Base-by-base conservation (phyloP, 768 basidiomycete species). In the Tremella fuciformis region DNA sequence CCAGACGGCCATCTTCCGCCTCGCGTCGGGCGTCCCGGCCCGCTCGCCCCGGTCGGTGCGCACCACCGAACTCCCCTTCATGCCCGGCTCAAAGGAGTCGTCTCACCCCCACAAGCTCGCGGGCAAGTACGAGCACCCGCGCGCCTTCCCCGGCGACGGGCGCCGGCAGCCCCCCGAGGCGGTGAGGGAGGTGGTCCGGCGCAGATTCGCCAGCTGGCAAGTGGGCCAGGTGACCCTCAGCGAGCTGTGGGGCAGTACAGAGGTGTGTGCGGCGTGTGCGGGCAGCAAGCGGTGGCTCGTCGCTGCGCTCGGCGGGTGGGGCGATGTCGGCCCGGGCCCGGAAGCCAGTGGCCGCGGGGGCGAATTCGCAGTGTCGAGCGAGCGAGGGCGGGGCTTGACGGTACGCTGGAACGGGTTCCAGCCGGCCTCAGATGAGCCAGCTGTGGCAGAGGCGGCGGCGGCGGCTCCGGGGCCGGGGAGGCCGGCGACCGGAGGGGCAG, bases 11-110 rank as follows among this genome's bases (percentile, higher is more conserved):
- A 67, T 78, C 48, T 78, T 78, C 66, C 62, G 71, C 26, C 47
- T 74, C 9, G 59, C 61, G 9, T 63, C 67, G 2, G 67, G 62
- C 39, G 22, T 65, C 4, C 70, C 73, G 2, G 56, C 60, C 19
- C 67, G 74, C 6, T 73, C 73, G n/a, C 74, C 77, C 3, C 66
- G 77, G 29, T 70, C 67, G 7, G 70, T 76, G 47, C 66, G 73
- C 18, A 67, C 71, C 1, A 60, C 63, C 34, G 59, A 66, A 46
- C 53, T 78, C 13, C 76, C 77, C 1, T 77, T 74, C 59, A 70
- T 77, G 61, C 74, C 73, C 15, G 57, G 55, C 2, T 65, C 65
- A 11, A 61, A 62, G n/a, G 71, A 74, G 52, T 58, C 64, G n/a
- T 34, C 62, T 8, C 64, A 72, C 50, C 50, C 69, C 13, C 75